Conservation (phyloP, 2,329 filamentous ascomycete species). For the Diplocarpon mali region DNA sequence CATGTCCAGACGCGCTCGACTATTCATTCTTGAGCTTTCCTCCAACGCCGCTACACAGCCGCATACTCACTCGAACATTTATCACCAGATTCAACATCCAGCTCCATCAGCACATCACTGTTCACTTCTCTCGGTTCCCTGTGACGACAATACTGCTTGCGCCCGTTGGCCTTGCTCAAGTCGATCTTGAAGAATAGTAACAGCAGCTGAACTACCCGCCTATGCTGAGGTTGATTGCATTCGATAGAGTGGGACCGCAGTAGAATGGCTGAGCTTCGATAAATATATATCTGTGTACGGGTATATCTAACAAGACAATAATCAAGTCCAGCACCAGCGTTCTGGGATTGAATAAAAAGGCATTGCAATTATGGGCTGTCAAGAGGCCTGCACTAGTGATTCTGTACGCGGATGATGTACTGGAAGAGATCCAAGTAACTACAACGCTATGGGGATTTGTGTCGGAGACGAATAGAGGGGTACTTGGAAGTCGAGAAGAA, state of each 20-base stretch:
- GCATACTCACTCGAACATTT: too few relatives aligned
- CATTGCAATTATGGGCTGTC: slow-evolving; percentile 22
- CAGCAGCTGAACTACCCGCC: slow-evolving; percentile 28
- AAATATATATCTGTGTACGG: slow-evolving; percentile 31
- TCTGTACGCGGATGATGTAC: slow-evolving; percentile 32
- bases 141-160: too few relatives aligned
- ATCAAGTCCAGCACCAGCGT: slow-evolving; percentile 33
- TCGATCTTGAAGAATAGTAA: slow-evolving; percentile 25
- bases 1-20: too few relatives aligned
- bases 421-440: slow-evolving; percentile 30
- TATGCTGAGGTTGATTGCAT: slow-evolving; percentile 31
- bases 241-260: slow-evolving; percentile 30
- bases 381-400: slow-evolving; percentile 31
- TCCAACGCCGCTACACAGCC: too few relatives aligned
- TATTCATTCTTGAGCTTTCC: too few relatives aligned
- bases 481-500: slow-evolving; percentile 30
- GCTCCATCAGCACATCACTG: too few relatives aligned
- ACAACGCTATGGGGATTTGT: slow-evolving; percentile 26
- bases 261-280: slow-evolving; percentile 32
- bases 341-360: slow-evolving; percentile 30
- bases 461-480: slow-evolving; percentile 26
- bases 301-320: slow-evolving; percentile 29
- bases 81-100: too few relatives aligned
- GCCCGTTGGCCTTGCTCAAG: slow-evolving; percentile 28
- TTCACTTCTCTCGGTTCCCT: too few relatives aligned